Evolutionary conservation across 2,329 filamentous ascomycete genomes (phyloP), one percentile per base, ranked within the genome.

Genomic region (Venturia nashicola): DNA sequence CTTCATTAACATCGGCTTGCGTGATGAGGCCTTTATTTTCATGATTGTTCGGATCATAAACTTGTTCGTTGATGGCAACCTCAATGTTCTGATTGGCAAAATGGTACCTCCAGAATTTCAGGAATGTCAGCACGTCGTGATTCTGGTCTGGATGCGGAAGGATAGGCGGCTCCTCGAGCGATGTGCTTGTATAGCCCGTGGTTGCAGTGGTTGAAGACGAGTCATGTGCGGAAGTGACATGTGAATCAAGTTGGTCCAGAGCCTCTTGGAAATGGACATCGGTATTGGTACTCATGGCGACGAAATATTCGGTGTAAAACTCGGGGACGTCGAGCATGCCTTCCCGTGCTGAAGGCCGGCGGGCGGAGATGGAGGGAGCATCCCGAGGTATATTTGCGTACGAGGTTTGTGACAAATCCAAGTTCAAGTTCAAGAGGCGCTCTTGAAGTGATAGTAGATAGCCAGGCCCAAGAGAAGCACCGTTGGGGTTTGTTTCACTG

Each of bases 141-240:
- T 42, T 63, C 20, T 39, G 36, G 20, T 63, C 46, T 42, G 61
- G 61, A 42, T 63, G 43, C n/a, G 61, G 61, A 40, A 48, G 61
- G 8, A 46, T 39, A 14, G 61, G 61, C 36, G 34, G 46, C 16
- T 63, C 61, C 20, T 51, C 61, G 5, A 39, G 14, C 16, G 27
- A 57, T 20, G 43, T 8, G 14, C 36, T 39, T 4, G n/a, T 20
- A 46, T 60, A 44, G 59, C 20, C 12, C 18, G 34, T 5, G 23
- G 34, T 11, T 16, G 59, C 23, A n/a, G 59, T 20, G 5, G 20
- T 5, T 11, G 39, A 23, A 34, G 51, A 57, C 5, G 32, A 36
- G 27, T 57, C 51, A 36, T 36, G n/a, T 7, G 59, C 6, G 9
- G 18, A 16, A 27, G 59, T 12, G 12, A 60, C 36, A 27, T 60